A percentile compares a stretch with the other conserved stretches of the same genome.
Conservation (phyloP, 164 flowering plant species). For the Malania oleifera region DNA sequence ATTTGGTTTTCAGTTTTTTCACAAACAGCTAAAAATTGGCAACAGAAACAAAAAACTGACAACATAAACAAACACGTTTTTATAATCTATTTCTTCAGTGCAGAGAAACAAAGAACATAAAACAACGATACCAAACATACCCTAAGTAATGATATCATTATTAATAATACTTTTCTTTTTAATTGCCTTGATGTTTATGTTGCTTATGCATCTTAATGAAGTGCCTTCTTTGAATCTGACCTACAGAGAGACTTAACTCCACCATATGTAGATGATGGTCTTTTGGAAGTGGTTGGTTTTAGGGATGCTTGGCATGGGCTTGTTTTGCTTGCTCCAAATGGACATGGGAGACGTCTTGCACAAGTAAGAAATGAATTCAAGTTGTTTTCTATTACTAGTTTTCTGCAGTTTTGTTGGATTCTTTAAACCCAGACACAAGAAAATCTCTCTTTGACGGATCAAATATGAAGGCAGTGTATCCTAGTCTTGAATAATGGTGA, state of each 20-base stretch:
- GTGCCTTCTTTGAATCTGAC: background rate
- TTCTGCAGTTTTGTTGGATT: too few species aligned
- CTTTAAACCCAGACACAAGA: too few species aligned
- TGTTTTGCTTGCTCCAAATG: slow-evolving; percentile 5
- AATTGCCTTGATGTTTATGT: background rate
- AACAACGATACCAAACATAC: too few species aligned
- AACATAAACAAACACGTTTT: too few species aligned
- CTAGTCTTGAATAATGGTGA: too few species aligned
- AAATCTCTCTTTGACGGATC: too few species aligned
- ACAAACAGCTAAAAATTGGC: too few species aligned
- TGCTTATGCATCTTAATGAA: background rate
- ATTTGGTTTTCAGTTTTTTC: too few species aligned
- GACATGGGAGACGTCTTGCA: slow-evolving; percentile 7
- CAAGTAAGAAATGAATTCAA: slow-evolving; percentile 3
- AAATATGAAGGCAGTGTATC: too few species aligned
- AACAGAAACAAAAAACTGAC: too few species aligned
- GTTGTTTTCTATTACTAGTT: too few species aligned
- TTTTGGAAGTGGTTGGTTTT: slow-evolving; percentile 5
- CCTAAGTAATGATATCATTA: too few species aligned
- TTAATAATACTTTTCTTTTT: background rate
- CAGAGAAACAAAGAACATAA: background rate
- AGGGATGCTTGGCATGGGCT: slow-evolving; percentile 11
- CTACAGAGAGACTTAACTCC: slow-evolving; percentile 8
- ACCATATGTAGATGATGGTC: slow-evolving; percentile 8
- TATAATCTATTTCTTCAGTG: background rate